Evolutionary conservation across 1,284 basidiomycete species (phyloP), one percentile per base, ranked within the genome.

Genomic region (Mycena sp.): DNA sequence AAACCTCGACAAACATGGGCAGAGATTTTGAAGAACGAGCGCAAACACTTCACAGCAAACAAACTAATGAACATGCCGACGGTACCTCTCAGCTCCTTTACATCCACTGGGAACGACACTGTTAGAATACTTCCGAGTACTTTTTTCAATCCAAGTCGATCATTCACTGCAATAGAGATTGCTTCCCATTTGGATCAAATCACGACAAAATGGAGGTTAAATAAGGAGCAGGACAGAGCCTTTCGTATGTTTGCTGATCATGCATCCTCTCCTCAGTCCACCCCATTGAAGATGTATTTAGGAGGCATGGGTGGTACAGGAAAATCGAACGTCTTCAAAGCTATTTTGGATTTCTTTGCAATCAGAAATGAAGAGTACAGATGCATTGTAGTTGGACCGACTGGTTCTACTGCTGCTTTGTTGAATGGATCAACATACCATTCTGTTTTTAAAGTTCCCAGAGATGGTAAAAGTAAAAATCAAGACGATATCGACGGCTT

Each of bases 401-500:
- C 83, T 2, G 83, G 84, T 2, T 75, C 77, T 61, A 81, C 82
- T 11, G 83, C 84, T 16, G 76, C 80, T 0, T 56, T 83, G 0
- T 70, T 86, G 6, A 76, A 75, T 22, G 83, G 83, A 0, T 80
- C 79, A 0, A 86, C 83, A 0, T 84, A 84, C 65, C 83, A 85
- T 73, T 81, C 76, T 0, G 71, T 77, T 9, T 75, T 84, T 22
- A 78, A 80, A 3, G 77, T 84, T 7, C 63, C 52, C 3, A n/a
- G 55, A 22, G 68, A 69, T 10, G 38, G 16, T 1, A 61, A 61
- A 10, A 48, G 48, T 30, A 39, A 30, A 7, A 48, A 52, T 13
- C 38, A 20, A 4, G 59, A 41, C 6, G 60, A 64, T 16, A 38
- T 64, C 3, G n/a, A 30, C 18, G 46, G 59, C 7, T 39, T 25